Base-by-base conservation (phyloP, 208 protist genomes). In the Trypanosoma avium region DNA sequence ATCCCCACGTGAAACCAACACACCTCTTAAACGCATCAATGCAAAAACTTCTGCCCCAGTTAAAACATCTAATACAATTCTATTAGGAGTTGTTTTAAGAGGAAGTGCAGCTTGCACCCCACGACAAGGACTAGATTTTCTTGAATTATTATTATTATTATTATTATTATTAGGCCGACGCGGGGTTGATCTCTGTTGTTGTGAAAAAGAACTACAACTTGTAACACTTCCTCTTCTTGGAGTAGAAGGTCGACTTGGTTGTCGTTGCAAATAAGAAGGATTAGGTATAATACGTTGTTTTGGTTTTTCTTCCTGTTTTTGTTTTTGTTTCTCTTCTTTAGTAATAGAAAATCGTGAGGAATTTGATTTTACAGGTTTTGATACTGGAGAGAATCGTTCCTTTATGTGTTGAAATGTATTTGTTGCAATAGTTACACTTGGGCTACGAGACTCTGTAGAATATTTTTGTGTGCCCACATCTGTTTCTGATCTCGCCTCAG, bases 21-120 rank as follows among this genome's bases (percentile, higher is more conserved):
- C 61, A 0, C 86, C 79, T 4, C 89, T 84, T 64, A 93, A 67
- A 17, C 89, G 79, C 32, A 95, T 63, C 0, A 95, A 52, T 0
- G 84, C 86, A 50, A 95, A 79, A 0, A 95, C 49, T 70, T 95
- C 89, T 0, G 86, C 81, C 0, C 84, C 86, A 0, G 79, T 86
- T 15, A 95, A 67, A 4, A 68, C 42, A 35, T 79, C 78, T 1
- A 88, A 60, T 13, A 82, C 55, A 10, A 67, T 86, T 19, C 74
- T 70, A 27, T 86, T 69, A 0, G 58, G 75, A 55, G 49, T 66
- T 66, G 46, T 80, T 56, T 47, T 58, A 21, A 15, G 53, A 4
- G 58, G 61, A 33, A 69, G 50, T 26, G 48, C 35, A 2, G 33
- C 17, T 17, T 48, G 45, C 2, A 36, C 27, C 36, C 8, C 27